Evolutionary conservation across 306 rosid genomes (phyloP), one percentile per base, ranked within the genome.

Genomic region (Cucurbita moschata): DNA sequence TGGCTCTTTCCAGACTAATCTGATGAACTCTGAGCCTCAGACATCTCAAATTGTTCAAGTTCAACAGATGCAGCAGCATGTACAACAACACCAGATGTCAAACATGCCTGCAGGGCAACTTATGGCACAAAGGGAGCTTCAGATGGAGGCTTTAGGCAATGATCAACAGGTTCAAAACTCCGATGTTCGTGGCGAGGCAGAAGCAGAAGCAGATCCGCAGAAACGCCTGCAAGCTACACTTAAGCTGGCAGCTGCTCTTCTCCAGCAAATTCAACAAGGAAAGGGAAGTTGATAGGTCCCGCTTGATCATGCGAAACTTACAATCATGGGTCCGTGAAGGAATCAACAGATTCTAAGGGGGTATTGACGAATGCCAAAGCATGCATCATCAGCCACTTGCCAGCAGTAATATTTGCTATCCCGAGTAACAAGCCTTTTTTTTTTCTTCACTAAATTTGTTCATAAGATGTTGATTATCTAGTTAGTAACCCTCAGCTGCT

Each of bases 221-320:
- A 86, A 87, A 69, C 96, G 96, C 50, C 78, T 94, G 37, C 97
- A 94, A 81, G 99, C 99, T 14, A 94, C 99, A 1, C 82, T 94
- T 51, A 96, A 89, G 84, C 85, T 94, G 46, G 99, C 99, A 8
- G 92, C 99, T 59, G 92, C 87, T 78, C 96, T 94, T 84, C 97
- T 94, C 77, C 91, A 89, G 82, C 95, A 91, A 84, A 88, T 91
- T 79, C 99, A 91, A 76, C 92, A 91, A 80, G 96, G 92, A 58
- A 89, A 91, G 77, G 82, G 86, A 86, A 89, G 81, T 84, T 94
- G 80, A 87, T 19, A 50, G 23, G 18, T 12, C 71, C 23, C 6
- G 14, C 15, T 60, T 60, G 30, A n/a, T 57, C 23, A 5, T 35
- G 57, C 49, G 9, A 46, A 67, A 65, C 37, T 5, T 15, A 49